These are phyloP conservation scores for Saccharum officinarum DNA, from an alignment of 176 grass and related monocot genomes.

Conservation along the genomic window DNA sequence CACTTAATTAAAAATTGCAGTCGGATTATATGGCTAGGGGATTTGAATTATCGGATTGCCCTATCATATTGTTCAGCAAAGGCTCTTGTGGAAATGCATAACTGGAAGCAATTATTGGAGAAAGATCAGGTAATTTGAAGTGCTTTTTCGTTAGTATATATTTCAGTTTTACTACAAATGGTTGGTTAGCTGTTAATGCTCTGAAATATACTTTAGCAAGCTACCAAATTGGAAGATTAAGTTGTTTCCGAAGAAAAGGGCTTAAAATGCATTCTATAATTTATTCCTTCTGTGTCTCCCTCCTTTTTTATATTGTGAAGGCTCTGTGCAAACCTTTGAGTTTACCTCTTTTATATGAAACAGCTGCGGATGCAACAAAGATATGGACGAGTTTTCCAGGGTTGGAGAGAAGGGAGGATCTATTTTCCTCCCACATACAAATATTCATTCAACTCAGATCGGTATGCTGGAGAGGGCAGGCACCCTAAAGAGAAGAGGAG, in stretches of 20 bases:
- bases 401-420: constrained; percentile 92
- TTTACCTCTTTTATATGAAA: constrained; percentile 35
- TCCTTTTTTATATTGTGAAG: neutral
- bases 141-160: neutral
- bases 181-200: neutral
- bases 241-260: neutral
- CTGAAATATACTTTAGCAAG: neutral
- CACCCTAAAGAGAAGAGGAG: constrained; percentile 80
- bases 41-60: constrained; percentile 91
- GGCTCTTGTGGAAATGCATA: constrained; percentile 87
- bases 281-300: neutral
- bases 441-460: constrained; percentile 88
- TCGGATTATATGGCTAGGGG: constrained; percentile 91
- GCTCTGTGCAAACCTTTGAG: neutral
- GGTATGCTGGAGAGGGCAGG: constrained; percentile 74
- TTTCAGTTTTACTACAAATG: neutral
- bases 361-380: constrained; percentile 90
- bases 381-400: constrained; percentile 78
- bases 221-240: neutral
- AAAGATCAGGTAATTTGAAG: constrained; percentile 77
- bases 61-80: constrained; percentile 75
- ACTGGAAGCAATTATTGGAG: constrained; percentile 86
- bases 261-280: neutral
- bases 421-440: constrained; percentile 96
- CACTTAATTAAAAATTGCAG: constrained; percentile 35